Base-by-base conservation (phyloP, 139 green algal species). In the Nannochloris sp. region DNA sequence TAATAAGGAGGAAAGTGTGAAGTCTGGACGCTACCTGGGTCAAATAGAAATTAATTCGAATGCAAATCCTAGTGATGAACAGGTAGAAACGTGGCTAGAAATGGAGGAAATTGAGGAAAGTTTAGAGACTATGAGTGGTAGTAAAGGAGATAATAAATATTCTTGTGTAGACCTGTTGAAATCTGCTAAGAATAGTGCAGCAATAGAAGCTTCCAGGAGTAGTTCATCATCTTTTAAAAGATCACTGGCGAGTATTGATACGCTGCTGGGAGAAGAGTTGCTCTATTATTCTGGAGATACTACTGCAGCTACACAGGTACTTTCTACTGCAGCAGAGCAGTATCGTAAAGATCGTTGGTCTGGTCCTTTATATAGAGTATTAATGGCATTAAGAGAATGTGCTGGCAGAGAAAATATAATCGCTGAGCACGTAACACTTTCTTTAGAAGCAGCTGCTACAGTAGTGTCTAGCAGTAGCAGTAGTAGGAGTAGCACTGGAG, bases 311-410 rank as follows among this genome's bases (percentile, higher is more conserved):
- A 19, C 24, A 7, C 25, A 6, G 25, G 15, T 55, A 14, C 64
- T 78, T 67, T 25, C 6, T 54, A 58, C 5, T 27, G 42, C 42
- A 51, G 42, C 42, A 19, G 19, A 51, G 19, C 19, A 19, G 19
- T 82, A 82, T 45, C 61, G 70, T 4, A 45, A 53, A 14, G 62
- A 80, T 45, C 19, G 65, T 13, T 82, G 75, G 75, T 45, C 60
- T 6, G 66, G 46, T 1, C 75, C 61, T 0, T 60, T 82, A 55
- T 56, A 58, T 4, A 35, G 23, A 0, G 46, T 58, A 0, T 54
- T 82, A 54, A 54, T 77, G 57, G 54, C 75, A 55, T 60, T 80
- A 45, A 58, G 75, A 6, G 65, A 76, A 31, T 80, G 71, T 56
- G 61, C 67, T 7, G 29, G 53, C 31, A 63, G 57, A 19, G 39